Conservation (phyloP, 495 filamentous ascomycete species). For the Venustampulla echinocandica region DNA sequence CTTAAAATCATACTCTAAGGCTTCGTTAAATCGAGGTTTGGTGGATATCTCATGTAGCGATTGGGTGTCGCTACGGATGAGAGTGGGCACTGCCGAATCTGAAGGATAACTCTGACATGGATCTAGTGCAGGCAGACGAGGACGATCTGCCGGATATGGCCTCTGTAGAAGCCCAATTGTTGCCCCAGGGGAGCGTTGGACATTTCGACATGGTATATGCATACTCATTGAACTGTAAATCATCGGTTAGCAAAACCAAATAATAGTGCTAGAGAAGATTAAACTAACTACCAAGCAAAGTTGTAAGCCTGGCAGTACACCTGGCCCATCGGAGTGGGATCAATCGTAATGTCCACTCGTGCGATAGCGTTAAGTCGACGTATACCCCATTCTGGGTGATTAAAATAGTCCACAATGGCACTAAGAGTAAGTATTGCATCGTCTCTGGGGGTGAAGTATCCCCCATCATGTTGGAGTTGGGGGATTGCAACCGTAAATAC, state of each 20-base stretch:
- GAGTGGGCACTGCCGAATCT: too few relatives aligned
- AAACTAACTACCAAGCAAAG: conserved; percentile 1
- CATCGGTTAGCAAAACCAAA: not conserved
- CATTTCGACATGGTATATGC: not conserved
- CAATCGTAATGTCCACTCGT: not conserved
- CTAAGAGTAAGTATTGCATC: not conserved
- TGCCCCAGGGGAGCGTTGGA: not conserved
- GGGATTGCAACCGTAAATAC: conserved; percentile 1
- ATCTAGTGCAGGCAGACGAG: not conserved
- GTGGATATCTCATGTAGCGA: too few relatives aligned
- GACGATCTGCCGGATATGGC: not conserved
- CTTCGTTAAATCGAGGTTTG: not conserved
- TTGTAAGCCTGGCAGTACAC: not conserved
- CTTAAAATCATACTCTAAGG: not conserved
- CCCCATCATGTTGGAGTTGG: not conserved
- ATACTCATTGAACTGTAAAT: not conserved
- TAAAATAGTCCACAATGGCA: not conserved
- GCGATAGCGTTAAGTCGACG: not conserved
- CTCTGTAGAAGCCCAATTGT: not conserved
- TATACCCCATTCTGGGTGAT: not conserved
- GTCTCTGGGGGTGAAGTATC: not conserved
- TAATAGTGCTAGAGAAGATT: not conserved
- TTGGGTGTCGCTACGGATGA: too few relatives aligned
- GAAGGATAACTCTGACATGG: too few relatives aligned
- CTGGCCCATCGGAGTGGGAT: not conserved